Base-by-base conservation (phyloP, 2,329 filamentous ascomycete genomes). In the Fusarium sp. region DNA sequence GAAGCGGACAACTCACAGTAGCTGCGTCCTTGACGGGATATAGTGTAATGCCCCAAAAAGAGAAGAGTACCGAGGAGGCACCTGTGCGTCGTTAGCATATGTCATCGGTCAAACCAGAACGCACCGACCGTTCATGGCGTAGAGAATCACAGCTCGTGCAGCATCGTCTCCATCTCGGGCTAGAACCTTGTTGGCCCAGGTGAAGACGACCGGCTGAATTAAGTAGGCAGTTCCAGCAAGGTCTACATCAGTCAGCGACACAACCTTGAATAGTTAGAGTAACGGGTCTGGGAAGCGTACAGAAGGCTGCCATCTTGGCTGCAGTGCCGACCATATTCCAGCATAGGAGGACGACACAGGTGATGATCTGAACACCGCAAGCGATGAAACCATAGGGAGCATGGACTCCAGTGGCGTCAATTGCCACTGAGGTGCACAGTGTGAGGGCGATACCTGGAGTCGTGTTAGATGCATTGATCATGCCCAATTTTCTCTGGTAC, bases 211-310 rank as follows among this genome's bases (percentile, higher is more conserved):
- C 0, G 79, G 80, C 14, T 81, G 79, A 20, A 81, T 78, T 38
- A 80, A 77, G 50, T 81, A 81, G 7, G 78, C 77, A 1, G 79
- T 79, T 2, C 79, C 80, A n/a, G 79, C 75, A 9, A 80, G 66
- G 66, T 68, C 67, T 81, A 78, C n/a, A 11, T 25, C 1, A 4
- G 23, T 78, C 73, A 4, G 73, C 7, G 4, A 16, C 23, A 11
- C 14, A 16, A 16, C 6, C 1, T 4, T 29, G 2, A 29, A 27
- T 10, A 16, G 4, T 7, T n/a, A 0, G 5, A 6, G 20, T 1
- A 10, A 11, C 8, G 1, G 6, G 23, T 14, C 2, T 2, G 6
- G 18, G 25, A 29, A 8, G 25, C 59, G 13, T 64, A 71, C 68
- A 72, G 42, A 60, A 71, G 29, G 67, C 69, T 6, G 57, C 61